Conservation (phyloP, 140 eudicot genomes). For the Cichorium intybus region DNA sequence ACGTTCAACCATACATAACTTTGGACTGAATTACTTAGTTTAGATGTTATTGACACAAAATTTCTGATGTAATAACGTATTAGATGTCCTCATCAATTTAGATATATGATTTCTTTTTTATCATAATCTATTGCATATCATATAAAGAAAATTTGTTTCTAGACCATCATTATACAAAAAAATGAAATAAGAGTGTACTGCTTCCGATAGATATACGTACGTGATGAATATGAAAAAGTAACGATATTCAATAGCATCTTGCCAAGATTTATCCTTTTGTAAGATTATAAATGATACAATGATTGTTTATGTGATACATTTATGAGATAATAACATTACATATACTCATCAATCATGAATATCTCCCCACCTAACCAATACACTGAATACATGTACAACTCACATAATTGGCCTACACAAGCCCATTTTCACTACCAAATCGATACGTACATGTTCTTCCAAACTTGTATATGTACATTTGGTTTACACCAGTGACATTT, state of each 20-base stretch:
- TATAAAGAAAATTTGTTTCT: background rate
- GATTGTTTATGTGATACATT: background rate
- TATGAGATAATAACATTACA: background rate
- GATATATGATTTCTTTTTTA: too few species aligned
- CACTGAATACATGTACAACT: too few species aligned
- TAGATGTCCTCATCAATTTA: too few species aligned
- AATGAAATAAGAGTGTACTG: background rate
- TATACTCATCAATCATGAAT: background rate
- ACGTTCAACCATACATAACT: too few species aligned
- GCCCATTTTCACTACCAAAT: constrained; percentile 3
- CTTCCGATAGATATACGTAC: too few species aligned
- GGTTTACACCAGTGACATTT: background rate
- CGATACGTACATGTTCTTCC: background rate
- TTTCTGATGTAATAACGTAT: too few species aligned
- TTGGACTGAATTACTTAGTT: too few species aligned
- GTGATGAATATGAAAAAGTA: background rate
- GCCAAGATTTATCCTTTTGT: background rate
- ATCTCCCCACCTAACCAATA: background rate
- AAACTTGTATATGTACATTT: background rate
- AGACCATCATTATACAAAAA: too few species aligned
- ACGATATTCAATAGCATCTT: background rate
- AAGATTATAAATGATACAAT: background rate
- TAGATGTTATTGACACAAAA: too few species aligned
- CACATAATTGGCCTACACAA: background rate
- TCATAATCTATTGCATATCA: background rate